These are phyloP conservation scores for Tieghemiomyces parasiticus DNA, from an alignment of 192 early-diverging fungal species.

Conservation along the genomic window DNA sequence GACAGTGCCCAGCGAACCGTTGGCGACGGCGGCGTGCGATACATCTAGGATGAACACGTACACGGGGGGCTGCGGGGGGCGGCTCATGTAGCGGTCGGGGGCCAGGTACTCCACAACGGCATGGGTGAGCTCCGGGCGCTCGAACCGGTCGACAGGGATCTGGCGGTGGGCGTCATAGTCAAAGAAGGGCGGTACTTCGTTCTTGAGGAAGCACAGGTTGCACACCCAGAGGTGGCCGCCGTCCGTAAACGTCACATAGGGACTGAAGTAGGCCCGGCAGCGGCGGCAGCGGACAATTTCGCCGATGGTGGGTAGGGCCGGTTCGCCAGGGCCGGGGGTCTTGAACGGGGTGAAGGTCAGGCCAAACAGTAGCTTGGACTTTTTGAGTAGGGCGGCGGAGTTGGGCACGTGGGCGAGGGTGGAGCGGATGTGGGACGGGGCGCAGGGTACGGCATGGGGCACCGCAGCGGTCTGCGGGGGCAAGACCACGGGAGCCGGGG, in stretches of 20 bases:
- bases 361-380: slow-evolving; percentile 81
- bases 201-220: slow-evolving; percentile 83
- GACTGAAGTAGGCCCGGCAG: slow-evolving; percentile 94
- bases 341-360: slow-evolving; percentile 77
- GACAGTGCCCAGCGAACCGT: slow-evolving; percentile 32
- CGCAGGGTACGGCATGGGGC: slow-evolving; percentile 41
- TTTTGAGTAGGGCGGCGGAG: slow-evolving; percentile 62
- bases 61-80: slow-evolving; percentile 93
- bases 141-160: slow-evolving; percentile 68
- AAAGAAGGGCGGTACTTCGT: slow-evolving; percentile 70
- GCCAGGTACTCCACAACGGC: slow-evolving; percentile 88
- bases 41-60: slow-evolving; percentile 92
- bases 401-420: slow-evolving; percentile 85
- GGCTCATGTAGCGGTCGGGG: slow-evolving; percentile 93
- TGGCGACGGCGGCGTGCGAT: slow-evolving; percentile 75
- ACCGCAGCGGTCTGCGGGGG: slow-evolving; percentile 23
- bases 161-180: slow-evolving; percentile 68
- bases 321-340: slow-evolving; percentile 24
- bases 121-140: slow-evolving; percentile 77
- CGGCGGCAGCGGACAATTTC: slow-evolving; percentile 90
- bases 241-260: slow-evolving; percentile 89
- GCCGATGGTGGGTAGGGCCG: slow-evolving; percentile 73
- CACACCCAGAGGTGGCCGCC: slow-evolving; percentile 94
- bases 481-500: slow-evolving; percentile 22
- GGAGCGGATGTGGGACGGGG: slow-evolving; percentile 68